Evolutionary conservation across 345 rosid genomes (phyloP), one percentile per base, ranked within the genome.

Genomic region (Linum trigynum): DNA sequence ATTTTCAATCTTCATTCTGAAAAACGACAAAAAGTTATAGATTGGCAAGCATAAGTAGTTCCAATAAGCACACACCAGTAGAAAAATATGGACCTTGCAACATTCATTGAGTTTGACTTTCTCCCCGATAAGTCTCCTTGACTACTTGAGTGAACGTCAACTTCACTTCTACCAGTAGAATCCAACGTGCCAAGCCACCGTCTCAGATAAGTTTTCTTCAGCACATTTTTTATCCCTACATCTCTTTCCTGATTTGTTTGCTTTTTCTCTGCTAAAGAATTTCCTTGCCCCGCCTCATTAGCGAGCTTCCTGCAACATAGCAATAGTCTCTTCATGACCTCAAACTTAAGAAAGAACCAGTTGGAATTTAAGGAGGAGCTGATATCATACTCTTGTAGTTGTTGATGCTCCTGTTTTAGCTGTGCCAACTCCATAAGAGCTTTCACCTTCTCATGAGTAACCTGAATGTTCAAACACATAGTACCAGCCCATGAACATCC

Each of bases 401-500:
- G 72, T 39, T 84, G 87, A 80, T 79, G 80, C 55, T 83, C 89
- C 75, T 84, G 94, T 78, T 86, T 89, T 68, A 95, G 62, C 63
- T 80, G 86, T 50, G 96, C 96, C 76, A 89, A 71, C 77, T 91
- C 98, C 94, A 91, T 45, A 59, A 95, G 95, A 72, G 85, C 87
- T 85, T 83, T 91, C 69, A 95, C 99, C 81, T 95, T 95, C 80
- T 95, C 99, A 65, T 83, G 91, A 10, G 98, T 89, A 65, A 89
- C 99, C 99, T 89, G 69, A 67, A 61, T 45, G 38, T 67, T 65
- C 41, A 39, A 67, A 62, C 62, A 67, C 32, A 43, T 57, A 63
- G 32, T 41, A 14, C 11, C 39, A 58, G 14, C 39, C 63, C 64
- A 65, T 63, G 69, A 65, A 68, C 32, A 50, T 35, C 58, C 38